Base-by-base conservation (phyloP, 108 stramenopile species). In the Cyclotella baltica region DNA sequence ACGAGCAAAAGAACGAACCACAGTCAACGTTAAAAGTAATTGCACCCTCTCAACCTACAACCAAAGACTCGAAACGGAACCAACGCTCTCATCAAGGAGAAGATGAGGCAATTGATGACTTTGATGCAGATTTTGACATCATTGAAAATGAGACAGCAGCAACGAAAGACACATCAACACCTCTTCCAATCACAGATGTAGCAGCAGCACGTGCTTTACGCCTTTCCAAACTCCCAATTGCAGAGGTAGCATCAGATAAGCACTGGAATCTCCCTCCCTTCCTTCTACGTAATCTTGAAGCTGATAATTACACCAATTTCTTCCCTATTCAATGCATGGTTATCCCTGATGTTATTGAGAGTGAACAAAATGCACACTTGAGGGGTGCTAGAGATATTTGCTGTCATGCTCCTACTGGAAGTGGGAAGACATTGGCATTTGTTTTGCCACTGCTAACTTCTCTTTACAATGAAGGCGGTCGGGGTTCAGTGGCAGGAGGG, bases 321-420 rank as follows among this genome's bases (percentile, higher is more conserved):
- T 98, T 98, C 65, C 96, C 98, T 19, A 93, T 98, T 25, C 98
- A 98, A 71, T 87, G 91, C 23, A 75, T 87, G 56, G 90, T 91
- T 19, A 88, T 97, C 62, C 94, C 94, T 1, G 90, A 90, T 83
- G 86, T 94, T 11, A 86, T 97, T 51, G 76, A 91, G 43, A 80
- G 86, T 48, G 92, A 89, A 74, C 73, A 82, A 10, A 84, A 90
- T 80, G 62, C 78, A 22, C 82, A 80, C 36, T 30, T 83, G 23
- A 71, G 72, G 40, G 61, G 67, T 23, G 84, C 70, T n/a, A n/a
- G n/a, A n/a, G n/a, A n/a, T n/a, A n/a, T n/a, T 62, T 91, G 92
- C 76, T 90, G 93, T 43, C 86, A 90, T 34, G 95, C 97, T 19
- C 97, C 95, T 4, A 97, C 97, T 27, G 97, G 97, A 13, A 76